Evolutionary conservation across 495 filamentous ascomycete species (phyloP), one percentile per base, ranked within the genome.

Genomic region (Ramalina intermedia): DNA sequence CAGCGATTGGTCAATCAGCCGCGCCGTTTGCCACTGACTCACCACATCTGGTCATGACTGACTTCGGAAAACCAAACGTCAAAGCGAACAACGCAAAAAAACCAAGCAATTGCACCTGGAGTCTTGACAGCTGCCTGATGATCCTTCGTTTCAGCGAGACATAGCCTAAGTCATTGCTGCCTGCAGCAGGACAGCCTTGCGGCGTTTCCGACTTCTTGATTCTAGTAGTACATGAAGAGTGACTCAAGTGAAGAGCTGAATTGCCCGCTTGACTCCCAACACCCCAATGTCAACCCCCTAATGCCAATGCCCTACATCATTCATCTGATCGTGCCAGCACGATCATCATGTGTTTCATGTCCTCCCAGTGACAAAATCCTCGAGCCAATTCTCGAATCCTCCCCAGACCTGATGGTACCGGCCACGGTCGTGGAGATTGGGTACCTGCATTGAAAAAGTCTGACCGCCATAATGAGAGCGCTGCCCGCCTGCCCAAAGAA

Each of bases 181-280:
- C 50, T 53, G 50, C 54, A 47, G 35, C 46, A 41, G 6, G 24
- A 41, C 23, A 27, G 49, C 49, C 53, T 55, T 51, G 49, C 41
- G 49, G 45, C 44, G 21, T 24, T 49, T 9, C 9, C n/a, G 47
- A 38, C 18, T 6, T 50, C 12, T 54, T 40, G 18, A 29, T 6
- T 50, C 12, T 54, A 46, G 23, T 24, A 49, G 52, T 46, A 45
- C 26, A 45, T 4, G 24, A 8, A 45, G 42, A 50, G 48, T 54
- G 52, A 54, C 51, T 54, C 51, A 54, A 49, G 20, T 14, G 35
- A 35, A 23, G 33, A 33, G 8, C 47, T 13, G 33, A 45, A 40
- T 27, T 26, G 20, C 37, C 43, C 51, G 47, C 29, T 40, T 46
- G 26, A 46, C 9, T 11, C 42, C 29, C 29, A 33, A 33, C 5